Evolutionary conservation across 1,284 basidiomycete species (phyloP).

Genomic region (Ganoderma sp.): DNA sequence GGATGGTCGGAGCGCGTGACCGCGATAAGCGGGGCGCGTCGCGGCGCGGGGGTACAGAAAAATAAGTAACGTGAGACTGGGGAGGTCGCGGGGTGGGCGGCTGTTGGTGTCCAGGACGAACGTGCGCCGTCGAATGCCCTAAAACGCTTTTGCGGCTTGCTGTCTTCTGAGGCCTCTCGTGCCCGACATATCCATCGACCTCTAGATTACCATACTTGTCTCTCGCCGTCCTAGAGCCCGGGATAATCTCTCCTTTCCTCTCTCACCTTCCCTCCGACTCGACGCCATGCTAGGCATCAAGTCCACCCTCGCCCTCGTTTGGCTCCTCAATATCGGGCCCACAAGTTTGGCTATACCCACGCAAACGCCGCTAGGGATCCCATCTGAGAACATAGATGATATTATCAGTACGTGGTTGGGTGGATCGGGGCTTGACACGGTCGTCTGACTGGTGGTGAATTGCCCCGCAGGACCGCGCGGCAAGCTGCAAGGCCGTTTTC

Average conservation of each 20-base stretch:
- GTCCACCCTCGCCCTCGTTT: slow-evolving; percentile 19
- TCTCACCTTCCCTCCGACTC: slow-evolving; percentile 6
- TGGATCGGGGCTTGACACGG: slow-evolving; percentile 13
- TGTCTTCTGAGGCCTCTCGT: slow-evolving; percentile 15
- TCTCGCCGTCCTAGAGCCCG: slow-evolving; percentile 27
- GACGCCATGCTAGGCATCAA: slow-evolving; percentile 33
- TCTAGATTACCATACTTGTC: slow-evolving; percentile 32
- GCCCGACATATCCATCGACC: slow-evolving; percentile 27
- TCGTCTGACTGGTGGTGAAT: slow-evolving; percentile 30
- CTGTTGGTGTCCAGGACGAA: slow-evolving; percentile 33
- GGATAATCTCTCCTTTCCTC: slow-evolving; percentile 19
- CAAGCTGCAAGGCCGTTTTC: slow-evolving; percentile 73
- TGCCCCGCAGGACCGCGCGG: slow-evolving; percentile 37
- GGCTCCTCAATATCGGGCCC: slow-evolving; percentile 24
- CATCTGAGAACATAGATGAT: slow-evolving; percentile 23
- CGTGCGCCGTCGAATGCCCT: slow-evolving; percentile 36
- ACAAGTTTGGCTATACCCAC: slow-evolving; percentile 27
- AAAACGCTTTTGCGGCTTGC: slow-evolving; percentile 2
- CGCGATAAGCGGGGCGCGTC: slow-evolving; percentile 16
- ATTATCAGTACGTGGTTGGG: slow-evolving; percentile 26
- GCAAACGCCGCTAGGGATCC: slow-evolving; percentile 33
- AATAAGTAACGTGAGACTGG: slow-evolving; percentile 8
- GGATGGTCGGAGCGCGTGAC: neutral
- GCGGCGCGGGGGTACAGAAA: neutral
- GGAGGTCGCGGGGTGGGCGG: neutral